Conservation (phyloP, 331 rosid species). For the Quercus lobata region DNA sequence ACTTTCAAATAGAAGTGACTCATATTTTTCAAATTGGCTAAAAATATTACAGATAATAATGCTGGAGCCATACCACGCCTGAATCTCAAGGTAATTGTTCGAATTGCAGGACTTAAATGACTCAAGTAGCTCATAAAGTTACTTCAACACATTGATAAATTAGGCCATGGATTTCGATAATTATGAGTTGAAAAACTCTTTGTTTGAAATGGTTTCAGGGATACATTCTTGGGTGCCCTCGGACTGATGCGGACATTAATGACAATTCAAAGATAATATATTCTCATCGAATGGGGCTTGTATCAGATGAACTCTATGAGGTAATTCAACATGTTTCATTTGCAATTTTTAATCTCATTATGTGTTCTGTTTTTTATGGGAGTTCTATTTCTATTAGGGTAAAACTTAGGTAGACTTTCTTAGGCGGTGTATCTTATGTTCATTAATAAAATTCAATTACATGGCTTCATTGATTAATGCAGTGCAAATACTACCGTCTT, state of each 20-base stretch:
- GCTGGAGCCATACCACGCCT: constrained; percentile 8
- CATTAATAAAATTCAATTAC: no score
- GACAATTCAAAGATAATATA: neutral
- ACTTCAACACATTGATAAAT: neutral
- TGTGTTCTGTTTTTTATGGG: neutral
- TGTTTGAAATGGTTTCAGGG: constrained; percentile 4
- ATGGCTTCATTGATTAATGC: no score
- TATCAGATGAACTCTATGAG: constrained; percentile 20
- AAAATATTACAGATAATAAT: constrained; percentile 5
- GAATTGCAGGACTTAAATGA: neutral
- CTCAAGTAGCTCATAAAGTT: neutral
- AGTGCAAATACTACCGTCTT: no score
- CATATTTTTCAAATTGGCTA: neutral
- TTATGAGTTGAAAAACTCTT: neutral
- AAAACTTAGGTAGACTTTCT: no score
- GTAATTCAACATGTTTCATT: neutral
- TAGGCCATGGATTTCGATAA: neutral
- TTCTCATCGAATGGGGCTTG: constrained; percentile 11
- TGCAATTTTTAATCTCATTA: neutral
- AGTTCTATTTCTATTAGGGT: neutral
- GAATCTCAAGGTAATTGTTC: constrained; percentile 19
- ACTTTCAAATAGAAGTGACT: neutral
- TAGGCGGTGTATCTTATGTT: no score
- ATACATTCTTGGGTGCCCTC: constrained; percentile 15
- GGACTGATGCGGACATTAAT: neutral